phyloP scores from a whole-genome alignment of 495 filamentous ascomycete genomes.

The Endocarpon pusillum region DNA sequence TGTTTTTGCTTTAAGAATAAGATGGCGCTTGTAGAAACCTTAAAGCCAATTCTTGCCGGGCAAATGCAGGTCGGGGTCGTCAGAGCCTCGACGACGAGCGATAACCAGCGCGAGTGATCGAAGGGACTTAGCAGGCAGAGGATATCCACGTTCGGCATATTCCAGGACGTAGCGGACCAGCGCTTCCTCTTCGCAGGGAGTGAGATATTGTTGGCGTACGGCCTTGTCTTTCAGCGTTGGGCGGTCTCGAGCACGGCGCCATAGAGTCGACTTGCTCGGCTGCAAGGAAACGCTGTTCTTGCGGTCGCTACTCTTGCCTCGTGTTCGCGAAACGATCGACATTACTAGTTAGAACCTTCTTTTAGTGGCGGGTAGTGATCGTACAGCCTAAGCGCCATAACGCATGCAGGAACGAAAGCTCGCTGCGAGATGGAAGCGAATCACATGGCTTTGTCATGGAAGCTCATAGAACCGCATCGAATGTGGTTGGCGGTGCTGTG shows the following conservation, averaged over 20 bases:
- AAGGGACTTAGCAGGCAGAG: conserved; percentile 6
- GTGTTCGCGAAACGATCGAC: neutral
- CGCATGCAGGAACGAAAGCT: too few relatives aligned
- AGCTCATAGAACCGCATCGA: neutral
- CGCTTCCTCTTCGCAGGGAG: conserved; percentile 5
- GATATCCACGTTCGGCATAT: conserved; percentile 1
- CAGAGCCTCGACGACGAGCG: neutral
- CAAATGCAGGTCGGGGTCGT: neutral
- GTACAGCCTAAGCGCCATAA: neutral
- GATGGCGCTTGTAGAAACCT: conserved; percentile 8
- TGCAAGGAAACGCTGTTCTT: neutral
- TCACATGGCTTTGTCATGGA: neutral
- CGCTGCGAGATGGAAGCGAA: neutral
- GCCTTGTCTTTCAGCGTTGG: conserved; percentile 3
- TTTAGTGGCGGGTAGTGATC: neutral
- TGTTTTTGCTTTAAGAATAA: conserved; percentile 8
- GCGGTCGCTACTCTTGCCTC: neutral
- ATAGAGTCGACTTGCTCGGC: conserved; percentile 1
- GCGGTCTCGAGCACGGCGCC: conserved; percentile 4
- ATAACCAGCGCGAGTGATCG: neutral
- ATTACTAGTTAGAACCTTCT: neutral
- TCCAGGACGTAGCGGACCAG: conserved; percentile 4
- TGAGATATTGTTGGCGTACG: conserved; percentile 5
- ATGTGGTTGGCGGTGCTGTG: neutral
- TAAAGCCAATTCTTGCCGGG: conserved; percentile 11